A percentile compares a stretch with the other conserved stretches of the same genome.
These are phyloP conservation scores for Trametes elegans DNA, from an alignment of 768 basidiomycete species.

Conservation along the genomic window DNA sequence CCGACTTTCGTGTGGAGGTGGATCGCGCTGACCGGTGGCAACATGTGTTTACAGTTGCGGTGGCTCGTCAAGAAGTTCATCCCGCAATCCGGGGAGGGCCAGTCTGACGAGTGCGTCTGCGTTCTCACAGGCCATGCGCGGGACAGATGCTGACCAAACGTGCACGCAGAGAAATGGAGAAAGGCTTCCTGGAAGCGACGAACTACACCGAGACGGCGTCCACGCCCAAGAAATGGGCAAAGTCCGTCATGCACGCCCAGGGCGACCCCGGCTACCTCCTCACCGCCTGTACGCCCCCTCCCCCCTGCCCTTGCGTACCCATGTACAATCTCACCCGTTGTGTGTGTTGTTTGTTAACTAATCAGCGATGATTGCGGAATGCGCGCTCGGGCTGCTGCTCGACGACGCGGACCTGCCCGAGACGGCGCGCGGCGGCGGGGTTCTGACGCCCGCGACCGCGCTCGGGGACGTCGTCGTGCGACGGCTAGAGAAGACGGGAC, in stretches of 20 bases:
- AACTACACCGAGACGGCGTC: slow-evolving; percentile 70
- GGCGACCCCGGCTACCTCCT: slow-evolving; percentile 78
- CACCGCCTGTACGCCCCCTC: slow-evolving; percentile 45
- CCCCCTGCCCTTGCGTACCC: slow-evolving; percentile 6
- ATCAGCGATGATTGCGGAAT: slow-evolving; percentile 77
- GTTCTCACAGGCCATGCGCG: neutral
- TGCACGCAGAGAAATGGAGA: slow-evolving; percentile 47
- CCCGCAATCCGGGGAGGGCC: slow-evolving; percentile 58
- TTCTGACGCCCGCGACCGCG: slow-evolving; percentile 82
- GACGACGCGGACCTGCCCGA: slow-evolving; percentile 53
- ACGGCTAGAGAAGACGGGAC: slow-evolving; percentile 57
- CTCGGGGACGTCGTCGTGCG: slow-evolving; percentile 75
- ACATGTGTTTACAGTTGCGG: slow-evolving; percentile 42
- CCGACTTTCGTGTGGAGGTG: neutral
- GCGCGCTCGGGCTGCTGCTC: slow-evolving; percentile 68
- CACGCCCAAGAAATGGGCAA: slow-evolving; percentile 35
- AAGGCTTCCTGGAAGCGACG: slow-evolving; percentile 58
- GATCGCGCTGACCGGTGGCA: neutral
- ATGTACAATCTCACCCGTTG: neutral
- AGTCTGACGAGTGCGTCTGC: slow-evolving; percentile 58
- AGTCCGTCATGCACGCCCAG: slow-evolving; percentile 58
- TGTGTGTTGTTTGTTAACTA: neutral
- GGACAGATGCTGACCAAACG: neutral
- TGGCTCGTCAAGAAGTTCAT: slow-evolving; percentile 51
- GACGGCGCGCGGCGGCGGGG: slow-evolving; percentile 63